Conservation (phyloP, 208 protist species). For the Leishmania martiniquensis region DNA sequence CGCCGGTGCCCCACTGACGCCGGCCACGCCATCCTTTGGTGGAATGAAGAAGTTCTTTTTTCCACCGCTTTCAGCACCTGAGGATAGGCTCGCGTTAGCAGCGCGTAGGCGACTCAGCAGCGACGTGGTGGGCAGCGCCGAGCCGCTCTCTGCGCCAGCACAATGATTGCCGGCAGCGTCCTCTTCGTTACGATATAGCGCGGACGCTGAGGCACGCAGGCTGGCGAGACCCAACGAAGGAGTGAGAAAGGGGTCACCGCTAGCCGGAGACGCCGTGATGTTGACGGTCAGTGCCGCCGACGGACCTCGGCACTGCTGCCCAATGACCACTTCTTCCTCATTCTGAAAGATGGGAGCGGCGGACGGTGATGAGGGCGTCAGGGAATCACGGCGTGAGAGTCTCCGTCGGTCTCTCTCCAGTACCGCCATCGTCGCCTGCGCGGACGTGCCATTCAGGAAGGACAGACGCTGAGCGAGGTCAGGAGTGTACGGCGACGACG, state of each 20-base stretch:
- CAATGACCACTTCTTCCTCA: conserved; percentile 14
- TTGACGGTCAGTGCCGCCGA: neutral
- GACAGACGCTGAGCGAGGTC: conserved; percentile 23
- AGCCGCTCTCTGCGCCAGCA: neutral
- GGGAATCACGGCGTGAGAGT: neutral
- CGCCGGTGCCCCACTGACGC: neutral
- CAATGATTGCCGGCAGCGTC: neutral
- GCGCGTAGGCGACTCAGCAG: conserved; percentile 6
- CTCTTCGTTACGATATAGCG: conserved; percentile 1
- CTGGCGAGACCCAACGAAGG: neutral
- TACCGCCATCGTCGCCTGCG: neutral
- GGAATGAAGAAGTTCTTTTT: neutral
- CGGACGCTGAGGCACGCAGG: neutral
- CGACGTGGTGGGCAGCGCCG: neutral
- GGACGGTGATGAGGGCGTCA: neutral
- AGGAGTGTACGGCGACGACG: conserved; percentile 25
- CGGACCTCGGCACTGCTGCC: neutral
- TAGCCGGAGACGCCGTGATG: neutral
- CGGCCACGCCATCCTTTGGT: neutral
- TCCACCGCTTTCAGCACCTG: neutral
- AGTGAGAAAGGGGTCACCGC: neutral
- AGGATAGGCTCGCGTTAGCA: neutral
- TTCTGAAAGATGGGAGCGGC: neutral
- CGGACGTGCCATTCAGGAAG: conserved; percentile 20
- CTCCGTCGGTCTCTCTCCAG: conserved; percentile 21